Evolutionary conservation across 768 basidiomycete species (phyloP).

Genomic region (Auricularia sp.): DNA sequence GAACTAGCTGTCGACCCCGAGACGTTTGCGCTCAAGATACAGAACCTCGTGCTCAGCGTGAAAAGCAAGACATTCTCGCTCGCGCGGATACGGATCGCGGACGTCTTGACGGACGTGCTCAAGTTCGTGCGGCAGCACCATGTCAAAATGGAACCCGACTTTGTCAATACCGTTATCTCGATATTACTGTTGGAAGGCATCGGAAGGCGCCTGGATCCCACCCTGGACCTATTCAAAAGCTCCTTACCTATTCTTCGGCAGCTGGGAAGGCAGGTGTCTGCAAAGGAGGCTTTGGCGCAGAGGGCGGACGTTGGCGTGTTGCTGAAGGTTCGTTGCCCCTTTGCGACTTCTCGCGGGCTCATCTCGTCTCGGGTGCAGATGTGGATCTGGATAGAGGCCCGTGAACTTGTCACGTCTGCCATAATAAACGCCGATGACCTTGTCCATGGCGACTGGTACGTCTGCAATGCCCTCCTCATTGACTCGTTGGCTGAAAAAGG

Average conservation of each 20-base stretch:
- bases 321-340: constrained; percentile 57
- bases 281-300: constrained; percentile 45
- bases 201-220: constrained; percentile 85
- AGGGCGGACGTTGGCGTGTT: constrained; percentile 68
- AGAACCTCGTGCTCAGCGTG: constrained; percentile 84
- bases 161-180: constrained; percentile 94
- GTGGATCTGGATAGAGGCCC: constrained; percentile 90
- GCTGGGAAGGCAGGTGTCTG: constrained; percentile 85
- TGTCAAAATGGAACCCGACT: constrained; percentile 98
- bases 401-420: constrained; percentile 72
- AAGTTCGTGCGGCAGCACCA: constrained; percentile 81
- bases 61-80: constrained; percentile 96
- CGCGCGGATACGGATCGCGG: constrained; percentile 92
- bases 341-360: not conserved
- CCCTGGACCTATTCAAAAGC: constrained; percentile 89
- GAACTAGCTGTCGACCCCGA: constrained; percentile 85
- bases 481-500: constrained; percentile 6
- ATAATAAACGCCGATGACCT: constrained; percentile 76
- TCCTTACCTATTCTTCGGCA: constrained; percentile 88
- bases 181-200: constrained; percentile 92
- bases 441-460: constrained; percentile 80
- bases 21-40: constrained; percentile 96
- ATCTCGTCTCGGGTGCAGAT: constrained; percentile 35
- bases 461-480: constrained; percentile 6
- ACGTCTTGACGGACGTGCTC: constrained; percentile 83